Base-by-base conservation (phyloP, 2,329 filamentous ascomycete species). In the Phoma sp. region DNA sequence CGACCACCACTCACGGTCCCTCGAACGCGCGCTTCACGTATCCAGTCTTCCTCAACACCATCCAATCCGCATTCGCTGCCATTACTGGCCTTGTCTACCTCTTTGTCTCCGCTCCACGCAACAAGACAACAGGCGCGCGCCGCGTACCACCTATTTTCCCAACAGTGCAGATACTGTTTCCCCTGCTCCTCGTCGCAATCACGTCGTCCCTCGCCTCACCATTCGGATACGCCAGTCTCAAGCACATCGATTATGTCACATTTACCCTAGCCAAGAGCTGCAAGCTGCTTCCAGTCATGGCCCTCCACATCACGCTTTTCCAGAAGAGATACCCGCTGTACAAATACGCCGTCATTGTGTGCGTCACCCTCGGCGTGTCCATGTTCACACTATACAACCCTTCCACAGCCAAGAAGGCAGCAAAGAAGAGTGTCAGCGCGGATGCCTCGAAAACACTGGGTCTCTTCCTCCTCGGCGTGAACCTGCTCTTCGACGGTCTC, bases 241-340 rank as follows among this genome's bases (percentile, higher is more conserved):
- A 89, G 30, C 92, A 98, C 75, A 92, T 98, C 77, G 95, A 98
- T 84, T 98, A 98, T 78, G 91, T 98, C 70, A 97, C 95, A 25
- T 98, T 96, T 78, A 91, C 97, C 65, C 89, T 99, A 34, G 93
- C 95, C 66, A 98, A 99, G 79, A 93, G 89, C 67, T 99, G 95
- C 88, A 99, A 99, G 80, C 84, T 99, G 17, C 87, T 99, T n/a
- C 95, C 95, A 2, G 95, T 99, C 70, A 98, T 99, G 95, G 88
- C 95, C 69, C 84, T 99, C 33, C 93, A 99, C 80, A 86, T 98
- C 69, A 93, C 92, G 37, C 78, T 99, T 39, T 99, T 97, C 81
- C 87, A 89, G 56, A 90, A 89, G 69, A 83, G 88, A 40, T 99
- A 97, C 76, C 93, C 95, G 1, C 81, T 96, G 38, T 96, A 96